These are phyloP conservation scores for Fusarium pseudocircinatum DNA, from an alignment of 2,329 filamentous ascomycete species.

Conservation along the genomic window DNA sequence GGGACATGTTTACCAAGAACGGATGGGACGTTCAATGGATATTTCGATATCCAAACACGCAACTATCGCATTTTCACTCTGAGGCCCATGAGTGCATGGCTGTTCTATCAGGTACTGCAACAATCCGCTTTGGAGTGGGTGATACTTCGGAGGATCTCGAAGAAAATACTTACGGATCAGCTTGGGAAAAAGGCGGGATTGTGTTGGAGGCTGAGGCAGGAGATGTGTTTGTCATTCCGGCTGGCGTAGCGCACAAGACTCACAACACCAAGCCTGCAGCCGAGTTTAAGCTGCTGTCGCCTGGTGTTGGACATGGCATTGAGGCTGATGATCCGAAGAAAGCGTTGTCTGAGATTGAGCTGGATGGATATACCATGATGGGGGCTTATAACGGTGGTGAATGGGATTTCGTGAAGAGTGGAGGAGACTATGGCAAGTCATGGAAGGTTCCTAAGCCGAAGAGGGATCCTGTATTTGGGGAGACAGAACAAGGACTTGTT, in stretches of 20 bases:
- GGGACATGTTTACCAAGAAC: conserved; percentile 55
- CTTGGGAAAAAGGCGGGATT: conserved; percentile 58
- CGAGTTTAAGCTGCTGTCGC: conserved; percentile 51
- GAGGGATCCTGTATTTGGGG: conserved; percentile 31
- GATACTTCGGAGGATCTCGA: conserved; percentile 55
- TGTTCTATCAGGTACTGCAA: conserved; percentile 62
- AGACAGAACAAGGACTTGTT: neutral
- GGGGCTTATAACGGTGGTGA: conserved; percentile 57
- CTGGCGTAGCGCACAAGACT: conserved; percentile 66
- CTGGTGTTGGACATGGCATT: conserved; percentile 53
- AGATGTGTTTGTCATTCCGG: conserved; percentile 68
- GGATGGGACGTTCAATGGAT: conserved; percentile 66
- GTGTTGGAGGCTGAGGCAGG: conserved; percentile 59
- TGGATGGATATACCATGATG: conserved; percentile 50
- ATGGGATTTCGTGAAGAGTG: conserved; percentile 35
- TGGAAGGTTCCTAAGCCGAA: conserved; percentile 36
- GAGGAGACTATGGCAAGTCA: conserved; percentile 31
- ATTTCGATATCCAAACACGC: conserved; percentile 64
- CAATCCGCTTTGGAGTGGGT: conserved; percentile 64
- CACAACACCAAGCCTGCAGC: conserved; percentile 52
- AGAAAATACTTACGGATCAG: conserved; percentile 51
- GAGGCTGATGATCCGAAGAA: conserved; percentile 48
- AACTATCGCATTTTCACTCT: conserved; percentile 67
- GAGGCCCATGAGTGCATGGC: conserved; percentile 66
- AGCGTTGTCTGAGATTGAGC: conserved; percentile 48